These are phyloP conservation scores for Schwanniomyces yamadae DNA, from an alignment of 805 yeast genomes.

Conservation along the genomic window DNA sequence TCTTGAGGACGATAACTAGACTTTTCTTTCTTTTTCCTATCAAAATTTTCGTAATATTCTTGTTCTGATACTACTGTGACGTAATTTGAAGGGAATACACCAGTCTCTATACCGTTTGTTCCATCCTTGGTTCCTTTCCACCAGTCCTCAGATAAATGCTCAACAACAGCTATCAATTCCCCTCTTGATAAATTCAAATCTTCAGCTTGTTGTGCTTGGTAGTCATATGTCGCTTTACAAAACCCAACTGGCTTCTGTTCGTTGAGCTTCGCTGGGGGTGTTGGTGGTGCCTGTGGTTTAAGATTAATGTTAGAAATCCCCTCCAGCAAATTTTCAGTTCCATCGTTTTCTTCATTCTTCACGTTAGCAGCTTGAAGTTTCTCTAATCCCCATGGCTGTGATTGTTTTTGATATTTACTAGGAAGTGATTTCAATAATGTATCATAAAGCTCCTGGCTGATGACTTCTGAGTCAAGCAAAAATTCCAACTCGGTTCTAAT, in stretches of 20 bases:
- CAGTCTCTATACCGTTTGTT: slow-evolving; percentile 47
- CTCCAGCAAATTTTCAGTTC: slow-evolving; percentile 3
- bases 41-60: slow-evolving; percentile 21
- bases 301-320: slow-evolving; percentile 2
- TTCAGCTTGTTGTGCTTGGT: slow-evolving; percentile 68
- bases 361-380: slow-evolving; percentile 16
- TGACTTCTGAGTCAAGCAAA: slow-evolving; percentile 69
- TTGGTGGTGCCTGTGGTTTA: slow-evolving; percentile 18
- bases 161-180: slow-evolving; percentile 66
- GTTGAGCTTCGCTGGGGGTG: slow-evolving; percentile 14
- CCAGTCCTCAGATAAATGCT: slow-evolving; percentile 84
- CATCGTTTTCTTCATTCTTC: background rate
- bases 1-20: slow-evolving; percentile 14
- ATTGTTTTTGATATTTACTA: slow-evolving; percentile 50
- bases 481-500: slow-evolving; percentile 80
- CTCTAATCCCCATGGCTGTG: slow-evolving; percentile 47
- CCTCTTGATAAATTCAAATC: slow-evolving; percentile 69
- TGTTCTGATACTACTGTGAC: slow-evolving; percentile 47
- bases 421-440: slow-evolving; percentile 57
- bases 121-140: slow-evolving; percentile 67
- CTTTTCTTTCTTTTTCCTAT: slow-evolving; percentile 16
- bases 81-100: slow-evolving; percentile 90
- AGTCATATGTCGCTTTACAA: slow-evolving; percentile 72
- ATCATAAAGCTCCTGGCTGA: slow-evolving; percentile 54
- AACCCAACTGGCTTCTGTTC: slow-evolving; percentile 29